Evolutionary conservation across 2,329 filamentous ascomycete genomes (phyloP).

Genomic region (Aspergillus eucalypticola): DNA sequence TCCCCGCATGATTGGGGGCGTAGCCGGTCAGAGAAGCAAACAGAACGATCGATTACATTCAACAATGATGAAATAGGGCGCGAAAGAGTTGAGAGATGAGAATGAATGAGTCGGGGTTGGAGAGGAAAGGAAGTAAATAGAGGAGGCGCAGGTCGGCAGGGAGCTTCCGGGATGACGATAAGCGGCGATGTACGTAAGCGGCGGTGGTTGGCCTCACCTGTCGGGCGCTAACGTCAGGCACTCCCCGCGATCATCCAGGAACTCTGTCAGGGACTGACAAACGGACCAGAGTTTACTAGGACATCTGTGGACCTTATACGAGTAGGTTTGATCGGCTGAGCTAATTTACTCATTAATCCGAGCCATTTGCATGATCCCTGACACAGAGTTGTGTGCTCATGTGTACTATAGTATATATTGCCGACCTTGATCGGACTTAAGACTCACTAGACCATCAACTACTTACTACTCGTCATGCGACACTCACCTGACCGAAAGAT

Average conservation of each 20-base stretch:
- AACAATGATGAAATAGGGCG: background rate
- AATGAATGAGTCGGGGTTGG: background rate
- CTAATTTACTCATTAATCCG: background rate
- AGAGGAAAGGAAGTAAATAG: background rate
- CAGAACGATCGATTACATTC: background rate
- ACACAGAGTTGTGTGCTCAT: background rate
- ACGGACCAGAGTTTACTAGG: background rate
- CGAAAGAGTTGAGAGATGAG: background rate
- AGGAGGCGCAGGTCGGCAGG: background rate
- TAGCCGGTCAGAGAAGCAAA: background rate
- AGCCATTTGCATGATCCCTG: background rate
- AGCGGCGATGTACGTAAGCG: constrained; percentile 6
- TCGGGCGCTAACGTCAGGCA: constrained; percentile 24
- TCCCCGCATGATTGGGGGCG: constrained; percentile 32
- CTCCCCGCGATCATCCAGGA: background rate
- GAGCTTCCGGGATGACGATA: constrained; percentile 2
- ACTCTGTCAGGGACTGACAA: background rate
- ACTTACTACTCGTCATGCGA: background rate
- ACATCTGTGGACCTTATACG: too few relatives aligned
- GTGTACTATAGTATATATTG: background rate
- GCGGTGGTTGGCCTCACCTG: constrained; percentile 1
- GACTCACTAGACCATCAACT: background rate
- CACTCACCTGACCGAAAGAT: background rate
- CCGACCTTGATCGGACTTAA: background rate
- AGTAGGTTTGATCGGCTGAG: background rate